Percentiles rank a stretch among this genome's conserved stretches.
Conservation (phyloP, 805 yeast species). For the Pichia thaimueangensis region DNA sequence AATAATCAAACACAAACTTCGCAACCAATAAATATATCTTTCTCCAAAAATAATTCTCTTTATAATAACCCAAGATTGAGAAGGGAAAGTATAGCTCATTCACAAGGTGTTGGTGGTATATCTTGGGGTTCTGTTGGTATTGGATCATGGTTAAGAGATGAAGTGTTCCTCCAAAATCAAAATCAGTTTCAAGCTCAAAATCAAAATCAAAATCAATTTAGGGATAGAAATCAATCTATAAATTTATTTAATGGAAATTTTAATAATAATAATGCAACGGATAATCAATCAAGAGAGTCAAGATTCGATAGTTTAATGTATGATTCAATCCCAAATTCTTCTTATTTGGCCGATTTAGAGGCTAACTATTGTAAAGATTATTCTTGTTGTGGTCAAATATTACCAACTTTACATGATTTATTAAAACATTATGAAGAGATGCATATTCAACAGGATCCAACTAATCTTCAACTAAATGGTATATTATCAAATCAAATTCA, state of each 20-base stretch:
- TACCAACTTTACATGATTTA: constrained; percentile 91
- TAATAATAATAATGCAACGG: constrained; percentile 19
- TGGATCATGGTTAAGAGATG: constrained; percentile 95
- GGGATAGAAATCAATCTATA: constrained; percentile 14
- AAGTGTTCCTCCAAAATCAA: constrained; percentile 51
- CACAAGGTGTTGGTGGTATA: constrained; percentile 97
- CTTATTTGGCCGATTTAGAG: constrained; percentile 87
- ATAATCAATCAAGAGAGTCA: too few species aligned
- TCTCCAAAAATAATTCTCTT: constrained; percentile 32
- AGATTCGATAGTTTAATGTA: constrained; percentile 30
- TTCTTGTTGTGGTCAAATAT: constrained; percentile 86
- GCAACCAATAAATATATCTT: constrained; percentile 36
- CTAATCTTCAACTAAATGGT: constrained; percentile 4
- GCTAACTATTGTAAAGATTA: constrained; percentile 96
- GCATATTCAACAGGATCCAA: constrained; percentile 63
- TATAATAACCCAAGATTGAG: constrained; percentile 50
- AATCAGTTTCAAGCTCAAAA: constrained; percentile 6
- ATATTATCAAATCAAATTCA: neutral
- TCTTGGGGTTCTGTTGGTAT: constrained; percentile 95
- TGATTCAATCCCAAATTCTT: constrained; percentile 58
- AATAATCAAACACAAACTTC: too few species aligned
- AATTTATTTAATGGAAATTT: constrained; percentile 16
- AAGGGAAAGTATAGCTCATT: constrained; percentile 88
- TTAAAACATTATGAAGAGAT: constrained; percentile 94
- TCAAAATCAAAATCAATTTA: constrained; percentile 6